These are phyloP conservation scores for Viridothelium virens DNA, from an alignment of 495 filamentous ascomycete genomes.

Conservation along the genomic window DNA sequence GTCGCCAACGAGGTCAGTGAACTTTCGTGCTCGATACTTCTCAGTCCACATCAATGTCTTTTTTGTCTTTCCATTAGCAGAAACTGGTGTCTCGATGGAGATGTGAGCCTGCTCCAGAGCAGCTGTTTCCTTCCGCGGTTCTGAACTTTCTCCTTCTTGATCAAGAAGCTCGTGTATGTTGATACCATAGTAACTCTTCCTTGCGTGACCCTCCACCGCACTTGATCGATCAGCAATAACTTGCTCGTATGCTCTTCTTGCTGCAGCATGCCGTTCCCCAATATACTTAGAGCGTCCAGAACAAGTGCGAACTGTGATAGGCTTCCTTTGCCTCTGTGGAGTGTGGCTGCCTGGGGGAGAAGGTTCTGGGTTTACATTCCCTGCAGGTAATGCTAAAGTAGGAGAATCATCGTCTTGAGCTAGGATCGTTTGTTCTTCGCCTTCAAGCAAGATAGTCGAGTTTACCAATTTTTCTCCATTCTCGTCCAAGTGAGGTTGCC, in stretches of 20 bases:
- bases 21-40: constrained; percentile 72
- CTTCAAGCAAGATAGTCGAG: not conserved
- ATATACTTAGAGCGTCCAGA: not conserved
- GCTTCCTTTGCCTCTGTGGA: not conserved
- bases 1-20: constrained; percentile 88
- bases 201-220: constrained; percentile 61
- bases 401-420: not conserved
- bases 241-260: constrained; percentile 51
- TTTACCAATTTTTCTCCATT: not conserved
- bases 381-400: not conserved
- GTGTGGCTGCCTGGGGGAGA: not conserved
- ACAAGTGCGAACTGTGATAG: not conserved
- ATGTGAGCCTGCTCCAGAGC: constrained; percentile 3
- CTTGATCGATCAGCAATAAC: constrained; percentile 63
- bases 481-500: not conserved
- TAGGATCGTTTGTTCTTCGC: no score
- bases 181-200: constrained; percentile 81
- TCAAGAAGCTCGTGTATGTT: constrained; percentile 78
- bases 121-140: not conserved
- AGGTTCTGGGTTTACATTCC: not conserved
- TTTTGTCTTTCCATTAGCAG: not conserved
- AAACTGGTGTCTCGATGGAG: constrained; percentile 23
- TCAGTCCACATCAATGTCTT: constrained; percentile 38
- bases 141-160: constrained; percentile 45
- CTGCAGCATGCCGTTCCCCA: not conserved